Evolutionary conservation across 177 flowering plant genomes (phyloP).

Genomic region (Vitis hybrid): DNA sequence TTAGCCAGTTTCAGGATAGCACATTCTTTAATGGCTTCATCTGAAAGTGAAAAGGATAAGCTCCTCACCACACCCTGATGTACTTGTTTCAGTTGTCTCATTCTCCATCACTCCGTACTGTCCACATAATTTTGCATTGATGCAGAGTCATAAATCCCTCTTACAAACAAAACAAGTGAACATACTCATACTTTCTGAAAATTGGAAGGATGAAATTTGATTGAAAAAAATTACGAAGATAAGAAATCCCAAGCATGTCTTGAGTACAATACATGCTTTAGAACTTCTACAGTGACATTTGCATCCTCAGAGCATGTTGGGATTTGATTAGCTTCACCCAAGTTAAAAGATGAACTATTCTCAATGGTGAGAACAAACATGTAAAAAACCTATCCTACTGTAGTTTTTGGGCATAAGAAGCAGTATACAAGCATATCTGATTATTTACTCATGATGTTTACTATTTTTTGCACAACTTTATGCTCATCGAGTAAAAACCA

Average conservation of each 20-base stretch:
- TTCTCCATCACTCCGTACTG: constrained; percentile 96
- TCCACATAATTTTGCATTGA: constrained; percentile 58
- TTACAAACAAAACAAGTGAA: constrained; percentile 37
- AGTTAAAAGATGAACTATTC: too few species aligned
- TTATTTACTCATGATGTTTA: too few species aligned
- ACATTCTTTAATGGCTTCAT: constrained; percentile 6
- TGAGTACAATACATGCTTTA: not conserved
- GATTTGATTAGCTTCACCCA: not conserved
- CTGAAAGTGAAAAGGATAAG: constrained; percentile 7
- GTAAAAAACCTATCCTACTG: too few species aligned
- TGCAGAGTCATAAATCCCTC: constrained; percentile 48
- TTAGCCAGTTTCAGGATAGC: constrained; percentile 21
- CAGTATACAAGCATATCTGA: too few species aligned
- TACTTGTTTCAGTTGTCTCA: constrained; percentile 97
- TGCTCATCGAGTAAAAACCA: too few species aligned
- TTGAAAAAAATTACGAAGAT: not conserved
- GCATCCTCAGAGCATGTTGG: not conserved
- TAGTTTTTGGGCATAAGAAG: too few species aligned
- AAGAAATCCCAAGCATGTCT: not conserved
- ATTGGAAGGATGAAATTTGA: not conserved
- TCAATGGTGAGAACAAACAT: too few species aligned
- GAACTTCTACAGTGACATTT: not conserved
- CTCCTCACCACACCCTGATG: constrained; percentile 94
- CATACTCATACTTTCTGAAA: constrained; percentile 28
- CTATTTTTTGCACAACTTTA: too few species aligned